Conservation (phyloP, 2,329 filamentous ascomycete genomes). For the Exserohilum rostratum region DNA sequence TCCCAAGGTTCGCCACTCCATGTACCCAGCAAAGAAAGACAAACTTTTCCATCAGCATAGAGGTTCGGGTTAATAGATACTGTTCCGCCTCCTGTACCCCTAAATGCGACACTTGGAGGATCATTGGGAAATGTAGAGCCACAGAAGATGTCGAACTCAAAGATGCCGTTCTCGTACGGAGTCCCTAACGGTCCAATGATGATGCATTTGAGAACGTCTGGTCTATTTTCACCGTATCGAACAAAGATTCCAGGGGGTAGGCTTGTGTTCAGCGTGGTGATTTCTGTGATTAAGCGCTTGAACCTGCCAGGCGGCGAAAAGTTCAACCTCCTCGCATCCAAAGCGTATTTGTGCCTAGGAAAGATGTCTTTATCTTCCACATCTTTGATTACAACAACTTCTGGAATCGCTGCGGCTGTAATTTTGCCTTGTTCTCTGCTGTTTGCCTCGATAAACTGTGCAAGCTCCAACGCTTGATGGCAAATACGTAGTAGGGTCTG, state of each 20-base stretch:
- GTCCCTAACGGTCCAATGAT: constrained; percentile 59
- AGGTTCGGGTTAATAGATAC: constrained; percentile 60
- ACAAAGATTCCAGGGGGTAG: constrained; percentile 61
- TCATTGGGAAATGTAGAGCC: constrained; percentile 49
- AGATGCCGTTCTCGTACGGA: constrained; percentile 61
- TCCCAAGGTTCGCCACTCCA: constrained; percentile 58
- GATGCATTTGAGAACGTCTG: constrained; percentile 59
- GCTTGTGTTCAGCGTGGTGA: constrained; percentile 53
- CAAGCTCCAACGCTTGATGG: constrained; percentile 37
- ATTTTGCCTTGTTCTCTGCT: neutral
- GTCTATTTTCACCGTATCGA: constrained; percentile 52
- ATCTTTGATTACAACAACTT: constrained; percentile 31
- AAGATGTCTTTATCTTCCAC: constrained; percentile 49
- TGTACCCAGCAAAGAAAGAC: constrained; percentile 30
- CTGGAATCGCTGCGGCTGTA: neutral
- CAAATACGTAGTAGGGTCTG: constrained; percentile 45
- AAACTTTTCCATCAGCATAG: constrained; percentile 54
- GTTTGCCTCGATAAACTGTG: constrained; percentile 24
- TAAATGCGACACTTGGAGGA: constrained; percentile 54
- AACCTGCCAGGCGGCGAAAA: constrained; percentile 50
- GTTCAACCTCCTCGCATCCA: constrained; percentile 10
- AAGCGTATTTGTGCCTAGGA: constrained; percentile 25
- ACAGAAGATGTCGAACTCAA: constrained; percentile 62
- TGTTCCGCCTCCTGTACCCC: constrained; percentile 53
- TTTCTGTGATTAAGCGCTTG: constrained; percentile 52